Base-by-base conservation (phyloP, 331 rosid genomes). In the Acacia concinna region DNA sequence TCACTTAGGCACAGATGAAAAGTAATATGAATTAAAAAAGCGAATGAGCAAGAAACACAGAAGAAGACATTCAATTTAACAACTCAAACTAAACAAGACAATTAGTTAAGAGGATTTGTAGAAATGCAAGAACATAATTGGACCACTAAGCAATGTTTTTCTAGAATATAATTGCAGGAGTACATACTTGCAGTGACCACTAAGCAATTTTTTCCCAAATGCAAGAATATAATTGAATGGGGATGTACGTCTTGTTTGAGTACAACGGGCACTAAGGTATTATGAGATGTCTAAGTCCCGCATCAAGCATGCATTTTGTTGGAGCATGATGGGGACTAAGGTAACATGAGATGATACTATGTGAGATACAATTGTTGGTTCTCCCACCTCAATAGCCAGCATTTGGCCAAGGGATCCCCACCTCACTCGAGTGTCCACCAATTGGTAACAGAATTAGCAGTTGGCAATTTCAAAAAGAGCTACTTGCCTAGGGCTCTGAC, bases 1-100 rank as follows among this genome's bases (percentile, higher is more conserved):
- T 68, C 62, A 84, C 79, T 75, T 32, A 71, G 63, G 30, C 14
- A 81, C 8, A 21, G 68, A 30, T 62, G 40, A 31, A 62, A 31
- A 60, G 28, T 23, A 43, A 47, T 38, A 52, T 63, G 62, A 34
- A 77, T 14, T 0, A 74, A 68, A 47, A 63, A 85, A 70, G 71
- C 32, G 34, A 43, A 78, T 27, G 56, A 68, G 57, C 32, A 66
- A 49, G 35, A 63, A 73, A 69, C 73, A 81, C 68, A 56, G 18
- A 21, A 66, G 28, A 65, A 65, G 28, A n/a, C 25, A 20, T 37
- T 37, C 31, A 67, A 38, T 37, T 4, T 67, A 37, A 35, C 30
- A 37, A 35, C 38, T 37, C 13, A 35, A 66, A 65, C 46, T 34
- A 20, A 65, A 17, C 14, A 3, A 46, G 71, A 65, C 28, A 66